Evolutionary conservation across 768 basidiomycete genomes (phyloP), one percentile per base, ranked within the genome.

Genomic region (Leucocoprinus birnbaumii): DNA sequence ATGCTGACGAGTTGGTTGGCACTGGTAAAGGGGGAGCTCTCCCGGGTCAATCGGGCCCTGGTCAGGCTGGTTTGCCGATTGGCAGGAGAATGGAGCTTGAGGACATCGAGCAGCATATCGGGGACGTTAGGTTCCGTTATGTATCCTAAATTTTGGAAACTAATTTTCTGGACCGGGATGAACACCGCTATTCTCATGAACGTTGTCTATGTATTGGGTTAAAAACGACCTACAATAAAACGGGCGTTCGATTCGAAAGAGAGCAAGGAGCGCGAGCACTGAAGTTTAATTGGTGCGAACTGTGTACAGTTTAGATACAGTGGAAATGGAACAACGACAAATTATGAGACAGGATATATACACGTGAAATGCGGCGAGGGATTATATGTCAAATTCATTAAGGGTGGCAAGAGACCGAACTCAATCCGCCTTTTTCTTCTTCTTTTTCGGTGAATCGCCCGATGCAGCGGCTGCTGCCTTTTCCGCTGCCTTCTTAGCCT

Each of bases 401-500:
- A 27, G 14, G n/a, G 24, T 11, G 58, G 40, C 27, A 22, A 25
- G 18, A 38, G 37, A n/a, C n/a, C n/a, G 53, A 55, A 66, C 73
- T 62, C 64, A 71, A 59, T 77, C 75, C 27, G 76, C 72, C 66
- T 75, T 77, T 66, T 76, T 80, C 69, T 85, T 86, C 69, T 86
- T 86, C 65, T 84, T 78, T 55, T 83, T 68, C 35, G 71, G 65
- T 35, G 68, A 66, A 22, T 67, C 68, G 34, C 61, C 40, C 22
- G 53, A 61, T 13, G 47, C 49, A 7, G 26, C 48, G 42, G 48
- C 52, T 9, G 73, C 76, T 16, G 73, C 72, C 25, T 71, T 69
- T 34, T 53, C 45, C 38, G 72, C 68, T 13, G 75, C 77, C 68
- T 92, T 92, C 31, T 58, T 59, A 14, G 87, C 91, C 67, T 90